Evolutionary conservation across 1,139 yeast species (phyloP).

Genomic region (Candida glucosophila): DNA sequence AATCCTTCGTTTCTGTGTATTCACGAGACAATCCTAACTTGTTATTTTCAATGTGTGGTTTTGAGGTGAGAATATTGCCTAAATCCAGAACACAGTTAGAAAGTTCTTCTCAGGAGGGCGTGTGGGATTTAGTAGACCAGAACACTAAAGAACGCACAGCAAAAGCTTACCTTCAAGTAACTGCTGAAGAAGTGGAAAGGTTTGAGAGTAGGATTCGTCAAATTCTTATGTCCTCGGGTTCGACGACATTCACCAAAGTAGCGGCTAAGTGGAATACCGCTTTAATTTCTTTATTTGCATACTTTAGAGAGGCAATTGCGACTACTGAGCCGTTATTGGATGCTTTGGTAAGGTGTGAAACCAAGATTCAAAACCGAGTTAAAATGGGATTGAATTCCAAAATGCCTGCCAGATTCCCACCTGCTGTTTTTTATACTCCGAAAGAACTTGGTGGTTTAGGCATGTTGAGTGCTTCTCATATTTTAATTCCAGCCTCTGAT

Average conservation of each 20-base stretch:
- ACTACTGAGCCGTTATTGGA: conserved; percentile 76
- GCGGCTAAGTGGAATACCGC: conserved; percentile 98
- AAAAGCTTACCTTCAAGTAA: conserved; percentile 76
- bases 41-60: conserved; percentile 87
- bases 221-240: conserved; percentile 90
- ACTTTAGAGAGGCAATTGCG: conserved; percentile 88
- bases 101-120: conserved; percentile 58
- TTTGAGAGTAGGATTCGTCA: conserved; percentile 84
- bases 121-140: conserved; percentile 79
- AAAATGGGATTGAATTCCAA: conserved; percentile 93
- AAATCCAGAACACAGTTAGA: conserved; percentile 48
- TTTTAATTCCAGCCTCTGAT: conserved; percentile 89
- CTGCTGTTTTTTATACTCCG: conserved; percentile 96
- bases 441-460: conserved; percentile 96
- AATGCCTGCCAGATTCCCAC: conserved; percentile 98
- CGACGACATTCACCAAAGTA: conserved; percentile 89
- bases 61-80: conserved; percentile 85
- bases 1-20: conserved; percentile 78
- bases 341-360: conserved; percentile 81
- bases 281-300: conserved; percentile 74
- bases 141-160: conserved; percentile 81
- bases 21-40: conserved; percentile 85
- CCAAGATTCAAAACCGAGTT: conserved; percentile 88
- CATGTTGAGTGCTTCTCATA: conserved; percentile 95
- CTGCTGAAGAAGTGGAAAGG: conserved; percentile 67